Percentiles rank a stretch among this genome's conserved stretches.
These are phyloP conservation scores for Kwoniella heveanensis DNA, from an alignment of 768 basidiomycete genomes.

Conservation along the genomic window DNA sequence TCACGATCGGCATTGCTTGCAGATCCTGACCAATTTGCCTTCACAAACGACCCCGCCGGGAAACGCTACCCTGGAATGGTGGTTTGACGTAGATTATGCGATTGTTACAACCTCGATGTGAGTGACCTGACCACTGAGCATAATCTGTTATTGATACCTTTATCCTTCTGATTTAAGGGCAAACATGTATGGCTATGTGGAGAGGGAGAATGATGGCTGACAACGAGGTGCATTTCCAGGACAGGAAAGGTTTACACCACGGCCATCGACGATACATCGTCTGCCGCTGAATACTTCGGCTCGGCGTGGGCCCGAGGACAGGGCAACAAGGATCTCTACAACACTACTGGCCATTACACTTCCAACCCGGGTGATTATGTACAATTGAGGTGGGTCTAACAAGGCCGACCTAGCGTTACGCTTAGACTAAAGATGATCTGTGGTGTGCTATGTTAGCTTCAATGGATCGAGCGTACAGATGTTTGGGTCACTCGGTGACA, in stretches of 20 bases:
- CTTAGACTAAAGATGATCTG: no score
- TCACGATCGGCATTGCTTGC: no score
- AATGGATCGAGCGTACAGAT: constrained; percentile 32
- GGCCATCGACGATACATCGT: constrained; percentile 31
- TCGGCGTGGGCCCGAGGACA: constrained; percentile 8
- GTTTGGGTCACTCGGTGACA: constrained; percentile 20
- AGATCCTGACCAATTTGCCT: constrained; percentile 14
- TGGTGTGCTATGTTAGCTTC: constrained; percentile 17
- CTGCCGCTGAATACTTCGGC: constrained; percentile 23
- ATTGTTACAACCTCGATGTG: constrained; percentile 27
- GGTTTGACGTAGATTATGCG: constrained; percentile 41
- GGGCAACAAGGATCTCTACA: constrained; percentile 22
- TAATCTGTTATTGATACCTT: no score
- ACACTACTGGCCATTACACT: constrained; percentile 26
- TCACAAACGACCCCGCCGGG: constrained; percentile 13
- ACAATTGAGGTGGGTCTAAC: constrained; percentile 5
- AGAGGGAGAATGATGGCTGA: background rate
- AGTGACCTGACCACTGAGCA: no score
- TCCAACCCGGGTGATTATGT: constrained; percentile 16
- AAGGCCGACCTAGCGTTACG: no score
- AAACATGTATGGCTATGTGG: no score
- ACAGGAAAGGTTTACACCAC: constrained; percentile 17
- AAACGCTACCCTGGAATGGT: constrained; percentile 22
- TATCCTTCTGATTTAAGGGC: no score
- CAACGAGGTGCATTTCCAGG: background rate